A percentile compares a stretch with the other conserved stretches of the same genome.
These are phyloP conservation scores for Sclerotinia spermophila DNA, from an alignment of 2,329 filamentous ascomycete species.

Conservation along the genomic window DNA sequence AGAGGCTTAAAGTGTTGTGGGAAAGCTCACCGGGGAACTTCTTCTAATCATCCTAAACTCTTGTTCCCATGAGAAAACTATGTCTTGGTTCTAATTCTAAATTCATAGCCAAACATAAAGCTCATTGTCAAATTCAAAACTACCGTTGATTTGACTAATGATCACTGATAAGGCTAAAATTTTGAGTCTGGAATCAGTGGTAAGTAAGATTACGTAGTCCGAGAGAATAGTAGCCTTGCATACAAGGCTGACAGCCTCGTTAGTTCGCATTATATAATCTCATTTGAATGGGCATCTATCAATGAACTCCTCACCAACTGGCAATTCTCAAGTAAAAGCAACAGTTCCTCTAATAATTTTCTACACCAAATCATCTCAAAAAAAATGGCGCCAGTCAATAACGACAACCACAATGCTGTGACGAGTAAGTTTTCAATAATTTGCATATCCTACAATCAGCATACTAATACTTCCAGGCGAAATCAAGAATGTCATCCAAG, in stretches of 20 bases:
- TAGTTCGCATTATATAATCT: not conserved
- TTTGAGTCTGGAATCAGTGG: too few relatives aligned
- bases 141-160: too few relatives aligned
- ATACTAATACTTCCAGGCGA: conserved; percentile 30
- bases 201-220: too few relatives aligned
- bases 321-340: not conserved
- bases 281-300: not conserved
- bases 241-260: not conserved
- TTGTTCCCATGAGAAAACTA: not conserved
- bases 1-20: not conserved
- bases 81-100: too few relatives aligned
- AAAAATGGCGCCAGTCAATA: conserved; percentile 17
- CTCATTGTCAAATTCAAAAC: too few relatives aligned
- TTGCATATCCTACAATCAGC: not conserved
- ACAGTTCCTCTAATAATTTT: not conserved
- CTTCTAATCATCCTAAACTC: not conserved
- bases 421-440: not conserved
- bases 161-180: too few relatives aligned
- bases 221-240: not conserved
- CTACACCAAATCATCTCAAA: not conserved
- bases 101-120: too few relatives aligned
- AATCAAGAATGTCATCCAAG: conserved; percentile 60
- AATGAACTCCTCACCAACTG: not conserved
- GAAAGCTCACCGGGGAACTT: not conserved
- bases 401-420: conserved; percentile 9